These are phyloP conservation scores for Microcos paniculata DNA, from an alignment of 345 rosid genomes.

Conservation along the genomic window DNA sequence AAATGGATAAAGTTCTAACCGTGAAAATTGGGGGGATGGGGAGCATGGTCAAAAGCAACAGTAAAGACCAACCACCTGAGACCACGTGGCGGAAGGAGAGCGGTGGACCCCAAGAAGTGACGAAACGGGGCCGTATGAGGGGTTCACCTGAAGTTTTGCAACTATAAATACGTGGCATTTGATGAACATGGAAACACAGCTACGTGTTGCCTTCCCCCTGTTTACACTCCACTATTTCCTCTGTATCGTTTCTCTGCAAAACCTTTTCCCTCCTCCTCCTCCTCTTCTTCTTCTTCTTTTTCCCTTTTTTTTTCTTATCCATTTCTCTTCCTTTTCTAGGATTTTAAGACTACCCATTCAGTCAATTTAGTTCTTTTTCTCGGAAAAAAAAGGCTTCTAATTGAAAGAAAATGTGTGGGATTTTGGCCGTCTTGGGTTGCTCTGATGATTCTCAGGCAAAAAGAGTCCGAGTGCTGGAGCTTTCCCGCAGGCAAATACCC, in stretches of 20 bases:
- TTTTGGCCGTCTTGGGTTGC: conserved; percentile 92
- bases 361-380: not conserved
- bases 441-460: conserved; percentile 91
- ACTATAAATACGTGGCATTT: conserved; percentile 33
- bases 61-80: not conserved
- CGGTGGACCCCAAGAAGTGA: not conserved
- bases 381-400: not conserved
- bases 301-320: not conserved
- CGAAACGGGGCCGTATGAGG: conserved; percentile 8
- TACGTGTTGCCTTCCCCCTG: conserved; percentile 21
- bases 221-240: conserved; percentile 11
- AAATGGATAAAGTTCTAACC: conserved; percentile 20
- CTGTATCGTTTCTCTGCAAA: not conserved
- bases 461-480: conserved; percentile 96
- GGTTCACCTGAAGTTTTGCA: not conserved
- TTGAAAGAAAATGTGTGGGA: conserved; percentile 72
- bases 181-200: conserved; percentile 2
- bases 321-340: not conserved
- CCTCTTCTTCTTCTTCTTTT: not conserved
- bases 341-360: not conserved
- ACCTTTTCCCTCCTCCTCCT: not conserved
- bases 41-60: not conserved
- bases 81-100: conserved; percentile 7
- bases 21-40: not conserved
- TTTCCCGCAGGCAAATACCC: conserved; percentile 82